phyloP scores from a whole-genome alignment of 345 rosid species.

The Hirschfeldia incana region DNA sequence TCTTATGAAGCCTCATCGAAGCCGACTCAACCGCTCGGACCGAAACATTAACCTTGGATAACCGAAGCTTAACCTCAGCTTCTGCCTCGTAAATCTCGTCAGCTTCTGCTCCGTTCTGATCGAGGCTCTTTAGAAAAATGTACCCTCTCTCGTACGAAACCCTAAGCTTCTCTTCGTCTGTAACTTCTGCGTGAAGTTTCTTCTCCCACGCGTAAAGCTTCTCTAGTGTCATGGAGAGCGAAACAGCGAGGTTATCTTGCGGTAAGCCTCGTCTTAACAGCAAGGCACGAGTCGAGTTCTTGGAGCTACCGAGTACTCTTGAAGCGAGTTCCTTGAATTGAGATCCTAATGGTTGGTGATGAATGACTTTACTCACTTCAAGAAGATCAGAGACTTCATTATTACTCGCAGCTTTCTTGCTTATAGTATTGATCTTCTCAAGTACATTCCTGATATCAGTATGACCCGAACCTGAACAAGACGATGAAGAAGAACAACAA shows the following conservation, averaged over 20 bases:
- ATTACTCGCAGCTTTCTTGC: not conserved
- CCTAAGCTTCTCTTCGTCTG: constrained; percentile 26
- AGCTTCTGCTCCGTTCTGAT: constrained; percentile 22
- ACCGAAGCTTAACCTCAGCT: not conserved
- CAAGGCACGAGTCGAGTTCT: not conserved
- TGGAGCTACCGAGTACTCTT: too few species aligned
- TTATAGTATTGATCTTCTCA: not conserved
- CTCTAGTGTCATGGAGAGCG: constrained; percentile 24
- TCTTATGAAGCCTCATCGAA: too few species aligned
- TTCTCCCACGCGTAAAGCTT: constrained; percentile 29
- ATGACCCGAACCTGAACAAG: too few species aligned
- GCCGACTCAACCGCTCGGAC: too few species aligned
- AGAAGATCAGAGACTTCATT: constrained; percentile 22
- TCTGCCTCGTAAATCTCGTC: not conserved
- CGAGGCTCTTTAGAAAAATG: constrained; percentile 10
- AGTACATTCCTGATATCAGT: too few species aligned
- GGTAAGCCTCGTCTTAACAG: not conserved
- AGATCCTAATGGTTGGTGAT: constrained; percentile 29
- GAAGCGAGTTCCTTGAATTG: constrained; percentile 5
- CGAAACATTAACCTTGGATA: not conserved
- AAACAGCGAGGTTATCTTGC: not conserved
- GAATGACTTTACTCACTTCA: constrained; percentile 31
- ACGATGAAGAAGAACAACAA: too few species aligned
- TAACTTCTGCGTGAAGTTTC: constrained; percentile 32
- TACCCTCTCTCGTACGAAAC: constrained; percentile 24